Percentiles rank a stretch among this genome's conserved stretches.
phyloP scores from a whole-genome alignment of 2,329 filamentous ascomycete species.

The Nemania sp. region DNA sequence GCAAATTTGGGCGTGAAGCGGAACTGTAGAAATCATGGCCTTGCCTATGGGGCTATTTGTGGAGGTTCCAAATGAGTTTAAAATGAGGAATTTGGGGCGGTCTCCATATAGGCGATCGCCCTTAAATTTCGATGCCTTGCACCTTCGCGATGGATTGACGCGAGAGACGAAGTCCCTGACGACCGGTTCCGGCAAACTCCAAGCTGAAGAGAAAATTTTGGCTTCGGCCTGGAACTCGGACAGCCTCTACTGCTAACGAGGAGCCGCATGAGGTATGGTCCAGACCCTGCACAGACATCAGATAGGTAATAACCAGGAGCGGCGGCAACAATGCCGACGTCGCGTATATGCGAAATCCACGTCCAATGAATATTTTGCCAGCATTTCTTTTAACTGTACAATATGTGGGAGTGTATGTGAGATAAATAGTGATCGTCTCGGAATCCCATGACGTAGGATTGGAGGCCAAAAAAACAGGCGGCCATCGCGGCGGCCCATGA shows the following conservation, averaged over 20 bases:
- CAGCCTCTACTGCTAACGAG: neutral
- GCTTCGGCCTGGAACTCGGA: too few relatives aligned
- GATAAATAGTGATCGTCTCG: neutral
- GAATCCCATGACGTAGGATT: constrained; percentile 14
- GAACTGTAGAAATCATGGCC: too few relatives aligned
- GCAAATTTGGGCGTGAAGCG: too few relatives aligned
- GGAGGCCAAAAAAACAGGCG: constrained; percentile 12
- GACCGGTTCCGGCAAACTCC: too few relatives aligned
- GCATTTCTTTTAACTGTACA: neutral
- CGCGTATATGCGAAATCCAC: constrained; percentile 25
- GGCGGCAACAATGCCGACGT: constrained; percentile 30
- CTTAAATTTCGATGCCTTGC: too few relatives aligned
- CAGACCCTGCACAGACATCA: neutral
- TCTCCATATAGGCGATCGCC: too few relatives aligned
- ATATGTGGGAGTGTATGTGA: neutral
- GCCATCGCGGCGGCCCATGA: constrained; percentile 16
- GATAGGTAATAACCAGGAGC: constrained; percentile 9
- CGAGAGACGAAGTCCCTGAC: too few relatives aligned
- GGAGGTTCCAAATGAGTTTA: too few relatives aligned
- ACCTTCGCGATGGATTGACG: too few relatives aligned
- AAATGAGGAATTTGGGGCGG: too few relatives aligned
- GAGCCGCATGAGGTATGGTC: neutral
- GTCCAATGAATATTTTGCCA: constrained; percentile 29
- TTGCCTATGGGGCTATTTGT: too few relatives aligned
- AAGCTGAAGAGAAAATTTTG: too few relatives aligned